Conservation (phyloP, 1,284 basidiomycete species). For the Blastosporella zonata region DNA sequence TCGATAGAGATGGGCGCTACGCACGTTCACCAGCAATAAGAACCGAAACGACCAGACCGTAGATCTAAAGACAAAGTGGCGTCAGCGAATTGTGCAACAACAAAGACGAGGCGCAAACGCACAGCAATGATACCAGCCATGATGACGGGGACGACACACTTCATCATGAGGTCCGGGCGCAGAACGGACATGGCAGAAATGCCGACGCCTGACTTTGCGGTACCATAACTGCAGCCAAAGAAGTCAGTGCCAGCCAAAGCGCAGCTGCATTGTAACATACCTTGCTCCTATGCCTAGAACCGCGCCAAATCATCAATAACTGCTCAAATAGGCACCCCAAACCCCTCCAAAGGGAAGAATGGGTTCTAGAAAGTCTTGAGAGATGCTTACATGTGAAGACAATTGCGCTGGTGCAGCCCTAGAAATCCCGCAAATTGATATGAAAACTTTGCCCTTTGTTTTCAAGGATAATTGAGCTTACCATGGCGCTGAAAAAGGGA, state of each 20-base stretch:
- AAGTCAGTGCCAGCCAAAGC: slow-evolving; percentile 16
- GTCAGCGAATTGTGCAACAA: background rate
- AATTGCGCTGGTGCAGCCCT: slow-evolving; percentile 96
- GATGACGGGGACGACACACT: slow-evolving; percentile 94
- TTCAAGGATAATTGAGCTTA: slow-evolving; percentile 36
- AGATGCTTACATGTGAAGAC: slow-evolving; percentile 89
- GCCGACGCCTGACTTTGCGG: slow-evolving; percentile 98
- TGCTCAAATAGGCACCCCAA: background rate
- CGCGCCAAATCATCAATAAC: slow-evolving; percentile 4
- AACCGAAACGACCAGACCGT: slow-evolving; percentile 89
- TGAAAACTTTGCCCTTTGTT: background rate
- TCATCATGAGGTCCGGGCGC: slow-evolving; percentile 93
- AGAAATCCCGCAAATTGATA: slow-evolving; percentile 17
- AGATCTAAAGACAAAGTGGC: slow-evolving; percentile 40
- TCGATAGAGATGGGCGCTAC: slow-evolving; percentile 21
- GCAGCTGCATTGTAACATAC: slow-evolving; percentile 35
- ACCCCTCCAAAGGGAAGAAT: background rate
- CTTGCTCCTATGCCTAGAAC: slow-evolving; percentile 68
- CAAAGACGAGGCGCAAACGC: slow-evolving; percentile 28
- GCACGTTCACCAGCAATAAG: slow-evolving; percentile 65
- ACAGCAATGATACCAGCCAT: slow-evolving; percentile 99
- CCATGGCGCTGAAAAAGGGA: slow-evolving; percentile 97
- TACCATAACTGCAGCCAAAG: slow-evolving; percentile 69
- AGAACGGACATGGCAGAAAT: slow-evolving; percentile 98
- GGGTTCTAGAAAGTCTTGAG: background rate